Evolutionary conservation across 352 stramenopile genomes (phyloP), one percentile per base, ranked within the genome.

Genomic region (Elongisporangium prolatum): DNA sequence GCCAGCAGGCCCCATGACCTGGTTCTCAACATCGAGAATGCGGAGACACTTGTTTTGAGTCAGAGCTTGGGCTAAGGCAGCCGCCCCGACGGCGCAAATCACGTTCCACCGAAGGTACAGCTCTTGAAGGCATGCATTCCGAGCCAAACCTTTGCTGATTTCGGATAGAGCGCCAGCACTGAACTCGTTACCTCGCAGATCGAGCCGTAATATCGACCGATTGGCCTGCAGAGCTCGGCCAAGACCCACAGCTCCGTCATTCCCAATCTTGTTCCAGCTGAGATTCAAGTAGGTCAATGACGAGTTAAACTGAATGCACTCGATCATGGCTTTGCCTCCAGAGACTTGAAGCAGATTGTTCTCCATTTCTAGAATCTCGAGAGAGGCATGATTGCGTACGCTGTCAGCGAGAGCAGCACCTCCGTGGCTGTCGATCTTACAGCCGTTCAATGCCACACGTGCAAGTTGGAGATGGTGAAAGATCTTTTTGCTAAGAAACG

Each of bases 41-140:
- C 44, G 65, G 14, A 93, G 61, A 22, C 67, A 73, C 59, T 93
- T 80, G 70, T 91, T 93, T 4, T 61, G 40, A 1, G 65, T 58
- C 3, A 93, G 60, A 0, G 79, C 80, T 18, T 68, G 22, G 1
- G 85, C 85, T 0, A 95, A 61, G 3, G 78, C 79, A 54, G 79
- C 64, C 1, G 83, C 85, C 7, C 78, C 85, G 3, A 54, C 66
- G 6, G 77, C 57, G 21, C 78, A 86, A 4, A 95, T 65, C 0
- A 59, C 63, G 50, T 93, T 95, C 79, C 83, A 92, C 8, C 81
- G 80, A n/a, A 93, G 54, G 28, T 85, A 78, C 13, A 95, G 65
- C 48, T 89, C 80, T 40, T 75, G 64, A 7, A 95, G 55, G 17
- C 75, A 83, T 38, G 74, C 77, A 13, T 87, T 91, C 14, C 61